Conservation (phyloP, 768 basidiomycete genomes). For the Melanogaster broomeanus region DNA sequence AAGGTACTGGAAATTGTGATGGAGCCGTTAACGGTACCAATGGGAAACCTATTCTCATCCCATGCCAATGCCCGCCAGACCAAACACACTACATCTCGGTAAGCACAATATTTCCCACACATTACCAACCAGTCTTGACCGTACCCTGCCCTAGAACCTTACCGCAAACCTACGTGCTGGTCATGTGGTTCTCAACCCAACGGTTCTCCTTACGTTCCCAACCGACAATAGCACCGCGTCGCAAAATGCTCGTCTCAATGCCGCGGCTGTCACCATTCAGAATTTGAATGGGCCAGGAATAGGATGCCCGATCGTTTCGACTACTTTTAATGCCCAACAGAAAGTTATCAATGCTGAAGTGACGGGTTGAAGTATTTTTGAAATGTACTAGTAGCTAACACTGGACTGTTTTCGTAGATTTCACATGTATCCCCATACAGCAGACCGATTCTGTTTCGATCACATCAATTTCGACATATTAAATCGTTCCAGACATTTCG, state of each 20-base stretch:
- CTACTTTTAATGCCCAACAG: conserved; percentile 53
- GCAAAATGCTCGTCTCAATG: conserved; percentile 51
- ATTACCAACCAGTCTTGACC: neutral
- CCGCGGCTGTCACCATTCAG: conserved; percentile 66
- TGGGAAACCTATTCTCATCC: conserved; percentile 34
- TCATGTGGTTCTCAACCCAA: conserved; percentile 42
- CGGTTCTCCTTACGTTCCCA: conserved; percentile 44
- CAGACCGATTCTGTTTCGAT: neutral
- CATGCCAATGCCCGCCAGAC: conserved; percentile 37
- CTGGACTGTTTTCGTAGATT: neutral
- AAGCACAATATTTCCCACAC: neutral
- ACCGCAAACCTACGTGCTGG: conserved; percentile 43
- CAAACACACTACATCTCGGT: conserved; percentile 28
- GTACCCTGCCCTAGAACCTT: conserved; percentile 26
- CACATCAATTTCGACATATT: neutral
- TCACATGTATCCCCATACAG: neutral
- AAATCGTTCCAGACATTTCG: neutral
- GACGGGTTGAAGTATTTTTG: conserved; percentile 7
- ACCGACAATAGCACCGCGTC: conserved; percentile 40
- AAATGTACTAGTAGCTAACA: neutral
- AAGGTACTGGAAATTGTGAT: conserved; percentile 40
- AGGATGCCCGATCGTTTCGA: conserved; percentile 66
- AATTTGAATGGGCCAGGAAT: conserved; percentile 67
- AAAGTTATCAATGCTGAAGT: conserved; percentile 18
- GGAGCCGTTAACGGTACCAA: conserved; percentile 32